A percentile compares a stretch with the other conserved stretches of the same genome.
phyloP scores from a whole-genome alignment of 441 rosid species.

The Brassica balearica region DNA sequence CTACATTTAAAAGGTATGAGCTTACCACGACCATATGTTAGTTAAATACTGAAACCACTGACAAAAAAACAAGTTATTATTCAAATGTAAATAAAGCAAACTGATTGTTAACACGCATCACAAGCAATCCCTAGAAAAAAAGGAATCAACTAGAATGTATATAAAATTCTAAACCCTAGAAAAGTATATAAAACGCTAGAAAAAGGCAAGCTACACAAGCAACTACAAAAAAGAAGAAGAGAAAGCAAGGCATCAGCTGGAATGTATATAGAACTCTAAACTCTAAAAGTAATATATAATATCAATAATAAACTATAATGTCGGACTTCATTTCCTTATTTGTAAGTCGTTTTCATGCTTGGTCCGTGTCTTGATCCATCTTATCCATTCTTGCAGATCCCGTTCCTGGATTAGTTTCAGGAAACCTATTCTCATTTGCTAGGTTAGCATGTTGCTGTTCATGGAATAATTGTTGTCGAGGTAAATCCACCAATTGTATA shows the following conservation, averaged over 20 bases:
- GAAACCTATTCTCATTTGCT: neutral
- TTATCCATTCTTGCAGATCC: constrained; percentile 5
- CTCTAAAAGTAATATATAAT: neutral
- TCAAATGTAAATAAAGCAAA: neutral
- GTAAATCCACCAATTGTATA: neutral
- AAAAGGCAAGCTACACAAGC: neutral
- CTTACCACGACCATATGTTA: neutral
- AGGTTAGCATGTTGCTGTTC: neutral
- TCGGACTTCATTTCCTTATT: neutral
- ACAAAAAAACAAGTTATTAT: neutral
- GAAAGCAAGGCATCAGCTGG: neutral
- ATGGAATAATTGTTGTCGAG: neutral
- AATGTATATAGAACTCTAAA: neutral
- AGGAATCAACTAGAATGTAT: neutral
- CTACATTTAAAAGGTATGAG: constrained; percentile 5
- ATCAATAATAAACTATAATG: neutral
- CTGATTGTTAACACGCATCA: neutral
- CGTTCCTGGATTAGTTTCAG: neutral
- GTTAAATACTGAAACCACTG: neutral
- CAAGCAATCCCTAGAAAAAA: neutral
- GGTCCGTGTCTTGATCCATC: neutral
- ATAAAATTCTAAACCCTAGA: too few species aligned
- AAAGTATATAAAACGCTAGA: neutral
- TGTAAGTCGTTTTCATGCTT: constrained; percentile 3
- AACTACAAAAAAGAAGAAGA: neutral